Percentiles rank a stretch among this genome's conserved stretches.
phyloP scores from a whole-genome alignment of 2,329 filamentous ascomycete genomes.

The Apiospora malaysiana region DNA sequence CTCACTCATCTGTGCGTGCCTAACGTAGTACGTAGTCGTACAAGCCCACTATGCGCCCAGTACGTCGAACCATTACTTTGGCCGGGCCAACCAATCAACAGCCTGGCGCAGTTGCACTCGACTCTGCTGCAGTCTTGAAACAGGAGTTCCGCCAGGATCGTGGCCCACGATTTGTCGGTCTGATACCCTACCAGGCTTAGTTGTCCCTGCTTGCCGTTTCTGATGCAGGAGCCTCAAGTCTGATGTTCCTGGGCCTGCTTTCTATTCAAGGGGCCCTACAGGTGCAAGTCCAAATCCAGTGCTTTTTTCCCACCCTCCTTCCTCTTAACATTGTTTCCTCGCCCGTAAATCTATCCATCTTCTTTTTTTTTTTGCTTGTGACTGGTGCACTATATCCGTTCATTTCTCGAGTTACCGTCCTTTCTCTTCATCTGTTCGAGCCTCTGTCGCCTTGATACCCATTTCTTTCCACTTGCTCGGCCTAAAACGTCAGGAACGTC shows the following conservation, averaged over 20 bases:
- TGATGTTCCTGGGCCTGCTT: not conserved
- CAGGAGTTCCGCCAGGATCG: conserved; percentile 19
- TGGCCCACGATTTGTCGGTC: conserved; percentile 18
- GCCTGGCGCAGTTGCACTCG: conserved; percentile 11
- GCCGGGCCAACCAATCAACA: conserved; percentile 6
- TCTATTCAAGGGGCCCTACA: not conserved
- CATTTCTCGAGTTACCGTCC: conserved; percentile 19
- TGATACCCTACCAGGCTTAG: conserved; percentile 16
- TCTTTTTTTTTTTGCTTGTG: conserved; percentile 31
- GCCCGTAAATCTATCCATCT: conserved; percentile 27
- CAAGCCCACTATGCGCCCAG: conserved; percentile 5
- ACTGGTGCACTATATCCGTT: conserved; percentile 33
- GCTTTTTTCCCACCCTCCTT: conserved; percentile 10
- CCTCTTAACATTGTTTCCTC: conserved; percentile 22
- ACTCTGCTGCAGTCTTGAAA: conserved; percentile 21
- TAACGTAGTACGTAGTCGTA: too few relatives aligned
- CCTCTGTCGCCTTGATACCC: conserved; percentile 22
- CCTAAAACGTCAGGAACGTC: conserved; percentile 27
- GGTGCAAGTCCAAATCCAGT: not conserved
- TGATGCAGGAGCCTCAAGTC: conserved; percentile 16
- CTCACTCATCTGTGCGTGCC: not conserved
- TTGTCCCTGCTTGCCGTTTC: conserved; percentile 18
- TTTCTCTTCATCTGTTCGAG: conserved; percentile 9
- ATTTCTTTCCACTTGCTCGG: conserved; percentile 15
- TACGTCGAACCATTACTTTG: conserved; percentile 6